These are phyloP conservation scores for Starmerella cellae DNA, from an alignment of 805 yeast species.

Conservation along the genomic window DNA sequence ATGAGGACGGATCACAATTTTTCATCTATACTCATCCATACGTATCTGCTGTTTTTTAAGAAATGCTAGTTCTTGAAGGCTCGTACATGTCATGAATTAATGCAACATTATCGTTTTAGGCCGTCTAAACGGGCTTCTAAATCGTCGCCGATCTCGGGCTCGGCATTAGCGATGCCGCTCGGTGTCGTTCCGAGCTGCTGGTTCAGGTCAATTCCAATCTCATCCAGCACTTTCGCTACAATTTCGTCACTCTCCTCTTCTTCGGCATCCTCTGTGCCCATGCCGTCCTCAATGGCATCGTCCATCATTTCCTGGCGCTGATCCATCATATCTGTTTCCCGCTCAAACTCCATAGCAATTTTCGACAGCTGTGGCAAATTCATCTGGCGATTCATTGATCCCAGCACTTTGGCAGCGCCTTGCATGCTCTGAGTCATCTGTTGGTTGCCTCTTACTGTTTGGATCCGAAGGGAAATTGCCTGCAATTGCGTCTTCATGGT, in stretches of 20 bases:
- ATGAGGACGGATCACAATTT: too few species aligned
- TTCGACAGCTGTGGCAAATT: slow-evolving; percentile 77
- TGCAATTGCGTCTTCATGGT: slow-evolving; percentile 90
- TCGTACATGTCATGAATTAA: too few species aligned
- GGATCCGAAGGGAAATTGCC: slow-evolving; percentile 83
- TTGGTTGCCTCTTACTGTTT: slow-evolving; percentile 81
- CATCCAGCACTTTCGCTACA: slow-evolving; percentile 83
- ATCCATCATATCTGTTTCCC: slow-evolving; percentile 91
- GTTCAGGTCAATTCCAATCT: slow-evolving; percentile 77
- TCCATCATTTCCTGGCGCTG: slow-evolving; percentile 98
- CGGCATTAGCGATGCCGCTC: slow-evolving; percentile 33
- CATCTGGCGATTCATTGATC: slow-evolving; percentile 81
- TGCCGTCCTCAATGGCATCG: slow-evolving; percentile 96
- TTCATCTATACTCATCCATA: too few species aligned
- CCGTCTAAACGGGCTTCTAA: slow-evolving; percentile 79
- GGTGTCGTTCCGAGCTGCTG: slow-evolving; percentile 38
- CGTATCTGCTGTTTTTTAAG: too few species aligned
- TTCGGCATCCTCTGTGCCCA: slow-evolving; percentile 70
- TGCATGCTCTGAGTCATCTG: slow-evolving; percentile 93
- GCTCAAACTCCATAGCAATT: slow-evolving; percentile 90
- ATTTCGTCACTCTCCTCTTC: slow-evolving; percentile 80
- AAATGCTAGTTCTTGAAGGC: too few species aligned
- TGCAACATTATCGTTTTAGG: slow-evolving; percentile 49
- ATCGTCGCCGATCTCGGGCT: slow-evolving; percentile 54
- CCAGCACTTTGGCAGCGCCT: slow-evolving; percentile 75